Base-by-base conservation (phyloP, 176 grass and related monocot species). In the Cenchrus fungigraminus region DNA sequence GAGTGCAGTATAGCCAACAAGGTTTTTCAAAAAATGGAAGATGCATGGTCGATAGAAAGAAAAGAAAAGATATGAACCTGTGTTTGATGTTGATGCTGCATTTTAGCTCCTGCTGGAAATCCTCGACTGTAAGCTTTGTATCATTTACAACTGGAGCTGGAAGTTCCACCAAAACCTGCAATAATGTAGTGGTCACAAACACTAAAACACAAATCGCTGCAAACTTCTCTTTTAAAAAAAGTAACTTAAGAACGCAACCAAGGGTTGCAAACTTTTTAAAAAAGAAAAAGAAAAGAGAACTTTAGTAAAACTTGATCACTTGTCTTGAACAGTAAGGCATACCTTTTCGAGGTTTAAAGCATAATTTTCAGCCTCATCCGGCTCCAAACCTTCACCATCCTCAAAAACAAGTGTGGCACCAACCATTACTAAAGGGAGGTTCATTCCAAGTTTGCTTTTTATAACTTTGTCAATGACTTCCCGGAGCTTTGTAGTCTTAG, bases 71-170 rank as follows among this genome's bases (percentile, higher is more conserved):
- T 19, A 58, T 19, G 40, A 77, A 99, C 97, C 97, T 99, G 91
- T 99, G 97, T 67, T 91, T 99, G 84, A 99, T 94, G 88, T 99
- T 92, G 71, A 99, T 96, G 74, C 90, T 95, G 84, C 97, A 99
- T 65, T 83, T 82, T 31, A 96, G 53, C 84, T 99, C 97, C 82
- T 99, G 97, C 65, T 83, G 97, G 34, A 99, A 88, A 99, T 97
- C 97, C 79, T 99, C 97, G 34, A 99, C 88, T 19, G 91, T 88
- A 73, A 99, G 79, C 51, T 88, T 91, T 57, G 94, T 92, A 67
- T 84, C 97, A 79, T 88, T 94, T n/a, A 86, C 84, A 84, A 99
- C 91, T 85, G 97, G 90, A 86, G 86, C 86, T 73, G 97, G 94
- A 79, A 99, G 92, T 78, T 91, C 97, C 37, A 79, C 83, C 83